Percentiles rank a stretch among this genome's conserved stretches.
Conservation (phyloP, 2,329 filamentous ascomycete genomes). For the Neopestalotiopsis sp. region DNA sequence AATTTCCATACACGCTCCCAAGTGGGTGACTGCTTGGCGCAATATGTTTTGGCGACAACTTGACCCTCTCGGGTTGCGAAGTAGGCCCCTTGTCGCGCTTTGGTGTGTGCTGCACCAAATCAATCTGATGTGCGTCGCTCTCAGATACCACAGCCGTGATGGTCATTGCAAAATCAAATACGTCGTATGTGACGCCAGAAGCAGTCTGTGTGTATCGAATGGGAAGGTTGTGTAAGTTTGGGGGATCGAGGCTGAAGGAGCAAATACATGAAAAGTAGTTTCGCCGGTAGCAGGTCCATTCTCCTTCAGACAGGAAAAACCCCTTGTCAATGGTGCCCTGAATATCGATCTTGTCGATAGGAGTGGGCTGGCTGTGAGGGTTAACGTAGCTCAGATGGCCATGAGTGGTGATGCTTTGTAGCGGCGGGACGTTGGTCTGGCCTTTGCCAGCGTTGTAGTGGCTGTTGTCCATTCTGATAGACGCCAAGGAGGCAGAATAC, state of each 20-base stretch:
- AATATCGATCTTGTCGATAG: constrained; percentile 71
- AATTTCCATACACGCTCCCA: constrained; percentile 46
- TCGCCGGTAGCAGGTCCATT: constrained; percentile 91
- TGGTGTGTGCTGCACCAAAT: constrained; percentile 88
- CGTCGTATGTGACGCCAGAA: constrained; percentile 63
- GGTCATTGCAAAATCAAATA: constrained; percentile 80
- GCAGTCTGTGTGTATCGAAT: constrained; percentile 51
- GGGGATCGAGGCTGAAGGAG: constrained; percentile 73
- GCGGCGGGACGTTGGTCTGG: constrained; percentile 56
- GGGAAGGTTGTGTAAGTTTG: constrained; percentile 47
- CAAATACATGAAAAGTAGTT: constrained; percentile 91
- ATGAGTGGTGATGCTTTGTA: constrained; percentile 54
- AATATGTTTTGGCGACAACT: constrained; percentile 70
- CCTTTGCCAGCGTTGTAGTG: constrained; percentile 44
- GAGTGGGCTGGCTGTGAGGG: constrained; percentile 36
- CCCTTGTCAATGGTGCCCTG: constrained; percentile 86
- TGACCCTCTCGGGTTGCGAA: constrained; percentile 71
- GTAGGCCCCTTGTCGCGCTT: constrained; percentile 90
- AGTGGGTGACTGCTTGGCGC: constrained; percentile 52
- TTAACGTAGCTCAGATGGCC: constrained; percentile 68
- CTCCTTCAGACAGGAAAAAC: constrained; percentile 79
- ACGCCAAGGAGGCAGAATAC: constrained; percentile 41
- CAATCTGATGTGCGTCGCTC: constrained; percentile 75
- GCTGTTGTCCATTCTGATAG: constrained; percentile 54
- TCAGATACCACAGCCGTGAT: constrained; percentile 85